A percentile compares a stretch with the other conserved stretches of the same genome.
These are phyloP conservation scores for Choanephora cucurbitarum DNA, from an alignment of 371 early-diverging fungal species.

Conservation along the genomic window DNA sequence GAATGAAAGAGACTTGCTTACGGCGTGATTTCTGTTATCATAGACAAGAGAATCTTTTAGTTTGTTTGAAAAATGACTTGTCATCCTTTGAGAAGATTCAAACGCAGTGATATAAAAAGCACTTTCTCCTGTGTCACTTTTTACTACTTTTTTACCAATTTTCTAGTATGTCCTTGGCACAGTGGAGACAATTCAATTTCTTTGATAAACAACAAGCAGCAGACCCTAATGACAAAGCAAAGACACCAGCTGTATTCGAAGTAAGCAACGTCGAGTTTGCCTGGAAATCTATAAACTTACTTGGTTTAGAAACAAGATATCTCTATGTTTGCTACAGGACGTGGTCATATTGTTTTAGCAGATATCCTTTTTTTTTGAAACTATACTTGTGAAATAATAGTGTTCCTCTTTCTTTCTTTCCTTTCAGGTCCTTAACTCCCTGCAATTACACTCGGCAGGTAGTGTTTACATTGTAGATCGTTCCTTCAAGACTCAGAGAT, in stretches of 20 bases:
- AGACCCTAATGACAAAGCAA: conserved; percentile 57
- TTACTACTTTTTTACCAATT: not conserved
- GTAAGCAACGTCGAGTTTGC: conserved; percentile 35
- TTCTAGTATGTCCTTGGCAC: conserved; percentile 48
- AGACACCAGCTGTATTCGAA: conserved; percentile 68
- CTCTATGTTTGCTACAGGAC: conserved; percentile 56
- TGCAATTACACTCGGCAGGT: conserved; percentile 53
- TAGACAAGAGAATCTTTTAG: too few relatives aligned
- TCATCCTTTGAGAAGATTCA: too few relatives aligned
- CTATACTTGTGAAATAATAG: too few relatives aligned
- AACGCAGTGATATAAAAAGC: too few relatives aligned
- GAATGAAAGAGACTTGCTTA: too few relatives aligned
- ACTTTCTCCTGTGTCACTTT: too few relatives aligned
- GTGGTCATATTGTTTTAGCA: conserved; percentile 57
- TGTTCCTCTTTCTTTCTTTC: too few relatives aligned
- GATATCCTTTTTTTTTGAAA: conserved; percentile 55
- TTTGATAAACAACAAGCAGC: conserved; percentile 74
- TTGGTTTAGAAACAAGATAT: conserved; percentile 45
- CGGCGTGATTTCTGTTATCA: too few relatives aligned
- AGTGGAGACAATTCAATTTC: conserved; percentile 80
- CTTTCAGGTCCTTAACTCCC: conserved; percentile 42
- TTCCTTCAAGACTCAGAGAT: conserved; percentile 67
- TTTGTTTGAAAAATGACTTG: too few relatives aligned
- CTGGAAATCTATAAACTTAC: too few relatives aligned
- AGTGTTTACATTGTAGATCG: conserved; percentile 71